Percentiles rank a stretch among this genome's conserved stretches.
Evolutionary conservation across 805 yeast species (phyloP).

Genomic region (Brettanomyces bruxellensis): DNA sequence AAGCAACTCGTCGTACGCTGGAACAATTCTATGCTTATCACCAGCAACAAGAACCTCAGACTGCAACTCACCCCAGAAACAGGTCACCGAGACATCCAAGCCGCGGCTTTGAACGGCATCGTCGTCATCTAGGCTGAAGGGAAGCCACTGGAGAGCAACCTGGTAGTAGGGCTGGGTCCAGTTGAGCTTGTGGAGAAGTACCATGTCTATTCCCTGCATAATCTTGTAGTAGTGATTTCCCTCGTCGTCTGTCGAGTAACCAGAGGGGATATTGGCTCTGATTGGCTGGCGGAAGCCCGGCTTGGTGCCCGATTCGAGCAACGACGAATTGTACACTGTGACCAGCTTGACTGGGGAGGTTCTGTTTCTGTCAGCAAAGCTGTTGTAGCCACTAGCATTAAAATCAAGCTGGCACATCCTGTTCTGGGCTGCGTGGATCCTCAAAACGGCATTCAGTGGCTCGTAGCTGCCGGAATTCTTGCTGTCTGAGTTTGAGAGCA

Average conservation of each 20-base stretch:
- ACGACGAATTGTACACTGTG: conserved; percentile 36
- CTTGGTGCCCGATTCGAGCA: conserved; percentile 7
- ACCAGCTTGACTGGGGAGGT: conserved; percentile 59
- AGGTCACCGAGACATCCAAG: conserved; percentile 51
- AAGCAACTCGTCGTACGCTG: conserved; percentile 65
- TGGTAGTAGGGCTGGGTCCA: conserved; percentile 47
- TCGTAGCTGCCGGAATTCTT: conserved; percentile 35
- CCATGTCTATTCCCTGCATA: conserved; percentile 52
- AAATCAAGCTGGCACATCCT: conserved; percentile 58
- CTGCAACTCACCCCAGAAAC: conserved; percentile 75
- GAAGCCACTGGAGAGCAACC: conserved; percentile 70
- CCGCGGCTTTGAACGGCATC: conserved; percentile 18
- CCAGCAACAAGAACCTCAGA: conserved; percentile 33
- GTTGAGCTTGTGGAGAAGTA: conserved; percentile 56
- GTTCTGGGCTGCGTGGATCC: conserved; percentile 48
- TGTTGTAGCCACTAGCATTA: conserved; percentile 35
- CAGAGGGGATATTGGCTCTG: conserved; percentile 28
- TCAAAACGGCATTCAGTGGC: conserved; percentile 55
- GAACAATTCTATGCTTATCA: conserved; percentile 32
- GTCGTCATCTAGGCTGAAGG: conserved; percentile 40
- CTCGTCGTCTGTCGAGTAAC: conserved; percentile 30
- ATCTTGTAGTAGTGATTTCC: conserved; percentile 38
- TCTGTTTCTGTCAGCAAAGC: conserved; percentile 23
- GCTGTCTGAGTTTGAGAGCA: conserved; percentile 39
- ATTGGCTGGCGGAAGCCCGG: conserved; percentile 1